Conservation (phyloP, 768 basidiomycete species). For the Gloeostereum incarnatum region DNA sequence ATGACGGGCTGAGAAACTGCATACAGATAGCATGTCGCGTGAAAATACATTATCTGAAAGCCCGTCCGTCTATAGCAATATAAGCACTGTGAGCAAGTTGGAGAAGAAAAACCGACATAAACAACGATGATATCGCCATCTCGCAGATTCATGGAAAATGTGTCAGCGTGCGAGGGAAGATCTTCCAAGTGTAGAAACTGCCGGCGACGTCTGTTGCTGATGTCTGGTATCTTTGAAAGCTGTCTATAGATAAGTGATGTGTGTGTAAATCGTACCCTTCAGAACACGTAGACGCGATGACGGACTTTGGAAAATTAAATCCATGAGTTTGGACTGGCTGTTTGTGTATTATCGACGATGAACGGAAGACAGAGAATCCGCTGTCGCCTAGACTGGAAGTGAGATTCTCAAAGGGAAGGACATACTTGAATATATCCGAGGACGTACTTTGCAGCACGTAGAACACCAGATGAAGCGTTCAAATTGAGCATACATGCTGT, state of each 20-base stretch:
- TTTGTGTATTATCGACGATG: conserved; percentile 51
- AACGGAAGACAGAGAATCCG: conserved; percentile 64
- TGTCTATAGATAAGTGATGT: conserved; percentile 24
- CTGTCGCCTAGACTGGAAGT: conserved; percentile 64
- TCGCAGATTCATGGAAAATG: conserved; percentile 30
- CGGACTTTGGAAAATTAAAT: conserved; percentile 48
- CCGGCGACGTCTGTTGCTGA: conserved; percentile 29
- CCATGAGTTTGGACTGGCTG: conserved; percentile 41
- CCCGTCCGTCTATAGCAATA: conserved; percentile 36
- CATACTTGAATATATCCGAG: neutral
- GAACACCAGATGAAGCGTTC: conserved; percentile 63
- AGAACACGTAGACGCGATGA: conserved; percentile 9
- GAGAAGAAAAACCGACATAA: conserved; percentile 23
- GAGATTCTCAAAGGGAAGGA: conserved; percentile 4
- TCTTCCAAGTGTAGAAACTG: no score
- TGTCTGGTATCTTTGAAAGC: conserved; percentile 42
- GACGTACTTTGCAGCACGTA: conserved; percentile 72
- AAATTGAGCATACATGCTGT: conserved; percentile 72
- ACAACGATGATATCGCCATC: conserved; percentile 46
- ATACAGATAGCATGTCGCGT: conserved; percentile 61
- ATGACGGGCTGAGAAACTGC: conserved; percentile 51
- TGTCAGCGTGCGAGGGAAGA: conserved; percentile 37
- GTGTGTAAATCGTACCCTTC: conserved; percentile 12
- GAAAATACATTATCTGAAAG: conserved; percentile 58
- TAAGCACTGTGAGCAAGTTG: conserved; percentile 1